Conservation (phyloP, 2,329 filamentous ascomycete genomes). For the Dothideomycetes sp. region DNA sequence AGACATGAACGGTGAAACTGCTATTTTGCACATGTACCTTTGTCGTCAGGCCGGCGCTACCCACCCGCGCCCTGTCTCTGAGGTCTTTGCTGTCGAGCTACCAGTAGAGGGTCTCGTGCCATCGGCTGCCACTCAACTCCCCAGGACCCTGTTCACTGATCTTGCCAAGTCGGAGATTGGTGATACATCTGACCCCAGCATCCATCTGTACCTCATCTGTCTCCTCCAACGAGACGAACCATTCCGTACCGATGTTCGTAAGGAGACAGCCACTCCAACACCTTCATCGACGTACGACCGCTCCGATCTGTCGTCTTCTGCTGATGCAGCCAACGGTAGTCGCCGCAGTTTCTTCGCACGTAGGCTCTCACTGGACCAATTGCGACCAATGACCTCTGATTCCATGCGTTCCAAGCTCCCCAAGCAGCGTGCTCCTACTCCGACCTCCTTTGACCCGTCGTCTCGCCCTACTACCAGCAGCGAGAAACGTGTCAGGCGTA, state of each 20-base stretch:
- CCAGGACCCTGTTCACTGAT: conserved; percentile 81
- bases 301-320: background rate
- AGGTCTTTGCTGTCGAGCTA: conserved; percentile 71
- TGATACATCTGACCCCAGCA: conserved; percentile 52
- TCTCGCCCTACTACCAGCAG: conserved; percentile 1
- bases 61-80: conserved; percentile 59
- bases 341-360: conserved; percentile 37
- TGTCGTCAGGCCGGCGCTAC: conserved; percentile 59
- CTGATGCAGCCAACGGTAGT: conserved; percentile 16
- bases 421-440: conserved; percentile 7
- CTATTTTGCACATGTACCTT: conserved; percentile 66
- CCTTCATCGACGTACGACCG: background rate
- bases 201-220: conserved; percentile 72
- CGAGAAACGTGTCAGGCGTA: conserved; percentile 48
- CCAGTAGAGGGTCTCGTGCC: conserved; percentile 56
- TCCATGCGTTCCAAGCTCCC: conserved; percentile 4
- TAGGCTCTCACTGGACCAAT: conserved; percentile 13
- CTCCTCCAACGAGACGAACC: conserved; percentile 57
- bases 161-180: conserved; percentile 65
- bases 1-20: conserved; percentile 63
- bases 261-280: background rate
- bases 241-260: conserved; percentile 10
- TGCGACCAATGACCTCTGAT: conserved; percentile 5
- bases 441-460: background rate
- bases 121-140: conserved; percentile 57